These are phyloP conservation scores for Lunasporangiospora selenospora DNA, from an alignment of 192 early-diverging fungal species.

Conservation along the genomic window DNA sequence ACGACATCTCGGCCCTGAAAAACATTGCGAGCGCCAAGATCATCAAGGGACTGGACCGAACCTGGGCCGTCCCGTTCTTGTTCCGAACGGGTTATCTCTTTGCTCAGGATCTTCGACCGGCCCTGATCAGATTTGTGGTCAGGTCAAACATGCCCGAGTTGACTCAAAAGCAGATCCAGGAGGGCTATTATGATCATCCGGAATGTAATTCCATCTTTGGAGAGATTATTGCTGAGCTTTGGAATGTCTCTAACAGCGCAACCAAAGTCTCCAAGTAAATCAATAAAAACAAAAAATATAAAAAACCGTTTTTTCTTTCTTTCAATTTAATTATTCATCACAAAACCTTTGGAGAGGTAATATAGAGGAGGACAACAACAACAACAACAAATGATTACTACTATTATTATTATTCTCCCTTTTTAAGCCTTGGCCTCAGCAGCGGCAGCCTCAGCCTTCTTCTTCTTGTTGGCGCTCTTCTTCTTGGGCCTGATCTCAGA, in stretches of 20 bases:
- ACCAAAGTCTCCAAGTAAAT: no score
- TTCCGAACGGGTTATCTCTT: constrained; percentile 29
- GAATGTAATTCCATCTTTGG: constrained; percentile 29
- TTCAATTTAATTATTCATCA: no score
- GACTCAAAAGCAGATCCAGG: not conserved
- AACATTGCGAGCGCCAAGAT: constrained; percentile 8
- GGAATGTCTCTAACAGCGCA: not conserved
- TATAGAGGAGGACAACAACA: no score
- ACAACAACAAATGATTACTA: no score
- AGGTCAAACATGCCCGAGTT: constrained; percentile 10
- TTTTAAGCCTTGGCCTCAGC: constrained; percentile 25
- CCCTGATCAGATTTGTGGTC: constrained; percentile 19
- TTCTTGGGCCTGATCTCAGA: constrained; percentile 54
- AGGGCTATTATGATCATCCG: constrained; percentile 8
- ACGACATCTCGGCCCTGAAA: constrained; percentile 4
- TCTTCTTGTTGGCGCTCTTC: constrained; percentile 62
- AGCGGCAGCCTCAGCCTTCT: constrained; percentile 49
- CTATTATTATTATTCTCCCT: no score
- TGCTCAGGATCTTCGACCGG: constrained; percentile 8
- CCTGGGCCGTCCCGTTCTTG: constrained; percentile 29
- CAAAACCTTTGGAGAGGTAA: no score
- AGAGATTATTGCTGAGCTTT: constrained; percentile 25
- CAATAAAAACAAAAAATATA: no score
- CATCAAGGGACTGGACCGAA: not conserved
- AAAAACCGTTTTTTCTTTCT: constrained; percentile 22